Base-by-base conservation (phyloP, 495 filamentous ascomycete species). In the Xylaria nigripes region DNA sequence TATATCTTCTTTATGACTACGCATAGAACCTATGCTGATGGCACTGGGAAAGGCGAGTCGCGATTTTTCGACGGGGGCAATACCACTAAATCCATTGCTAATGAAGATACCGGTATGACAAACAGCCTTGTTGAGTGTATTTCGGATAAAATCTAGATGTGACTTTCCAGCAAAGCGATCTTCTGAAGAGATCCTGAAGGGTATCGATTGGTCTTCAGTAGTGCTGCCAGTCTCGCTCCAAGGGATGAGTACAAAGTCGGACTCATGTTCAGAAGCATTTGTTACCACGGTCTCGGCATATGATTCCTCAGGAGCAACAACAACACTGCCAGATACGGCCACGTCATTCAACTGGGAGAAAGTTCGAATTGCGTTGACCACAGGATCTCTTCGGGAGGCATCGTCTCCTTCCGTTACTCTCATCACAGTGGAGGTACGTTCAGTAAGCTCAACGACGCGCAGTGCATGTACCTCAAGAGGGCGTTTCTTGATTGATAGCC, bases 401-500 rank as follows among this genome's bases (percentile, higher is more conserved):
- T 90, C 88, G 9, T 91, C 89, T 38, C 82, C 74, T 55, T 93
- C 89, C 0, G 89, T 84, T 6, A 95, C 88, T 61, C 90, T 86
- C 93, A 98, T 98, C 50, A 96, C 90, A 18, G 90, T 87, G 6
- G 93, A 96, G 29, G 86, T 84, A 76, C 93, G 90, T 56, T 98
- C 90, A 0, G 89, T 93, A 21, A 97, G 81, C 63, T 94, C 89
- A 38, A 96, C 69, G 46, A 98, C 74, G 2, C 91, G 86, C 21
- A 96, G 70, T 32, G 90, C 93, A 61, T 96, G 86, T 0, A 94
- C 88, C 63, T 90, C 81, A 3, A 96, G 76, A 0, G 83, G 79
- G 21, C 77, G 68, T 51, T 74, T 76, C 25, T 61, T 59, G 36
- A 66, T 45, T 27, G 61, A 38, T 18, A 62, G 45, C 10, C 54